phyloP scores from a whole-genome alignment of 169 alveolate genomes.

The Plasmodium adleri region DNA sequence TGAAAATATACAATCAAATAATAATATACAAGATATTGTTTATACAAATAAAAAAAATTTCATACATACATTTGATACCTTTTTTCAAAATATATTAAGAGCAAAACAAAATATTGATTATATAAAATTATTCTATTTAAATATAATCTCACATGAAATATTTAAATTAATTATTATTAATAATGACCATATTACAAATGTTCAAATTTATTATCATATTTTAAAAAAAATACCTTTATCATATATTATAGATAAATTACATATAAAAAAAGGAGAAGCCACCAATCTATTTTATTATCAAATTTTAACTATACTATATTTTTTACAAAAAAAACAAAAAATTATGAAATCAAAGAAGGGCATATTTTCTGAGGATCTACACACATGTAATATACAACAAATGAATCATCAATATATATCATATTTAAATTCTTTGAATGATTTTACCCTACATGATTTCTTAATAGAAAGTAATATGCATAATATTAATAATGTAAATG shows the following conservation, averaged over 20 bases:
- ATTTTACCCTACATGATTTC: slow-evolving; percentile 22
- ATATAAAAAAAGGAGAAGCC: slow-evolving; percentile 1
- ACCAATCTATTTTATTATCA: slow-evolving; percentile 1
- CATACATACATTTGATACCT: slow-evolving; percentile 18
- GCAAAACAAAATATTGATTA: slow-evolving; percentile 21
- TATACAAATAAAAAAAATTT: slow-evolving; percentile 27
- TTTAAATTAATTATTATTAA: slow-evolving; percentile 16
- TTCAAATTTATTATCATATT: slow-evolving; percentile 20
- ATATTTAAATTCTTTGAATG: slow-evolving; percentile 32
- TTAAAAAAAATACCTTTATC: slow-evolving; percentile 24
- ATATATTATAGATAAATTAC: too few relatives aligned
- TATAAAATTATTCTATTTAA: slow-evolving; percentile 47
- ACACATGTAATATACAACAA: slow-evolving; percentile 6
- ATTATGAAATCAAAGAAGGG: slow-evolving; percentile 3
- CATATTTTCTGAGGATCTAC: slow-evolving; percentile 19
- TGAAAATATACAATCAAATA: slow-evolving; percentile 29
- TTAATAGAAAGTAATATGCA: neutral
- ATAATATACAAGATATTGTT: slow-evolving; percentile 25
- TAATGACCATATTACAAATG: slow-evolving; percentile 6
- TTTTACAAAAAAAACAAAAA: slow-evolving; percentile 3
- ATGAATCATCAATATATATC: slow-evolving; percentile 14
- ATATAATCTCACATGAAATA: slow-evolving; percentile 28
- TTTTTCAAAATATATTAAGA: slow-evolving; percentile 28
- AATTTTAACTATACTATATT: slow-evolving; percentile 21
- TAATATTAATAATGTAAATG: neutral